A percentile compares a stretch with the other conserved stretches of the same genome.
phyloP scores from a whole-genome alignment of 2,329 filamentous ascomycete species.

The Phaeosphaeria sp. region DNA sequence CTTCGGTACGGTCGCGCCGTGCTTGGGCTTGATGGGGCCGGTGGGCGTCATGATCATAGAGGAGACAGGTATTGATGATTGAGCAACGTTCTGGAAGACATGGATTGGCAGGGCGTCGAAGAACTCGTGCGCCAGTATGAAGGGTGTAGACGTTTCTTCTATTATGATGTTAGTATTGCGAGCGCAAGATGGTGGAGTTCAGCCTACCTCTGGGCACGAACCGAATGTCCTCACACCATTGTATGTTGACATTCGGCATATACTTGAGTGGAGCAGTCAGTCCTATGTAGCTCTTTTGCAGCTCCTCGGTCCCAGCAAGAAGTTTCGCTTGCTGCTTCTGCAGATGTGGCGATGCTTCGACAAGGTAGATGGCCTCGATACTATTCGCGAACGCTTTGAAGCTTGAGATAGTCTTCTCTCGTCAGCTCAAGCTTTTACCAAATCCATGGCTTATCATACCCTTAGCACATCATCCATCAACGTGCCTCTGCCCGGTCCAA shows the following conservation, averaged over 20 bases:
- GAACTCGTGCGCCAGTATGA: constrained; percentile 97
- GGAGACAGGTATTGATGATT: constrained; percentile 46
- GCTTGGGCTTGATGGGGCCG: constrained; percentile 54
- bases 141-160: constrained; percentile 77
- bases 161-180: constrained; percentile 21
- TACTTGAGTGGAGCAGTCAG: constrained; percentile 79
- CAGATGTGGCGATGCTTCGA: constrained; percentile 88
- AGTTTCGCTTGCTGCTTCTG: constrained; percentile 79
- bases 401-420: constrained; percentile 74
- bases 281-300: constrained; percentile 76
- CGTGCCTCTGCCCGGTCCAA: constrained; percentile 92
- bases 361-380: constrained; percentile 88
- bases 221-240: constrained; percentile 90
- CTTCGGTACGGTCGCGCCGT: constrained; percentile 42
- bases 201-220: constrained; percentile 74
- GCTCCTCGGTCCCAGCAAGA: constrained; percentile 75
- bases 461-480: constrained; percentile 96
- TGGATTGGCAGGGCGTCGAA: constrained; percentile 98
- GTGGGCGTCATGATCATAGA: constrained; percentile 58
- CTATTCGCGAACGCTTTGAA: constrained; percentile 80
- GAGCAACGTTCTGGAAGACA: constrained; percentile 79
- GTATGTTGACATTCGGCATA: constrained; percentile 70
- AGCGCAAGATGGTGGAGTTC: constrained; percentile 3
- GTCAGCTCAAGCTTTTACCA: constrained; percentile 16
- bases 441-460: constrained; percentile 57